These are phyloP conservation scores for Lasiodiplodia hormozganensis DNA, from an alignment of 2,329 filamentous ascomycete species.

Conservation along the genomic window DNA sequence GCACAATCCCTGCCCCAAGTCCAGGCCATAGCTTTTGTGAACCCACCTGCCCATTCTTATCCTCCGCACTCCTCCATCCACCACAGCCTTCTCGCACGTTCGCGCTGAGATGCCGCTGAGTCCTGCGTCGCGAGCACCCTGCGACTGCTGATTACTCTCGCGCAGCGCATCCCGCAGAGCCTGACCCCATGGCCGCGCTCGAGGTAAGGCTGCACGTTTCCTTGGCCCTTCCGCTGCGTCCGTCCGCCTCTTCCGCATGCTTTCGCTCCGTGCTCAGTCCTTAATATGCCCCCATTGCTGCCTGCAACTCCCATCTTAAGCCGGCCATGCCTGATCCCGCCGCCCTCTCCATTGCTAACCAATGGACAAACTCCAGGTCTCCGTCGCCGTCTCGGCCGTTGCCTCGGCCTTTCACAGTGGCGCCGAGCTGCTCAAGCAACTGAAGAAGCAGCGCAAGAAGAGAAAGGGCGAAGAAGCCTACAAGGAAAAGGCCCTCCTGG, in stretches of 20 bases:
- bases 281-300: neutral
- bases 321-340: neutral
- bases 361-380: constrained; percentile 39
- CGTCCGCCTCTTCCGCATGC: constrained; percentile 18
- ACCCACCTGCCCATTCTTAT: constrained; percentile 27
- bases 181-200: constrained; percentile 21
- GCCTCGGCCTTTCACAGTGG: constrained; percentile 52
- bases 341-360: constrained; percentile 27
- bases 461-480: constrained; percentile 41
- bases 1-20: constrained; percentile 11
- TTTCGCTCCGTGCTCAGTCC: constrained; percentile 14
- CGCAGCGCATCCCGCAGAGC: neutral
- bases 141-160: neutral
- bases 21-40: constrained; percentile 9
- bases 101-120: neutral
- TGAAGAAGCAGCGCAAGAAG: constrained; percentile 42
- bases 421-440: constrained; percentile 45
- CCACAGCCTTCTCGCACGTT: neutral
- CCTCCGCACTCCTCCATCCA: neutral
- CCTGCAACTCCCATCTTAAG: neutral
- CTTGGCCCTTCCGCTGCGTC: neutral
- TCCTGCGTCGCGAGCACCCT: neutral
- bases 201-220: constrained; percentile 19
- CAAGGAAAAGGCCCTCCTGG: constrained; percentile 48
- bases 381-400: constrained; percentile 51